Evolutionary conservation across 1,284 basidiomycete species (phyloP), one percentile per base, ranked within the genome.

Genomic region (Ganoderma sinense): DNA sequence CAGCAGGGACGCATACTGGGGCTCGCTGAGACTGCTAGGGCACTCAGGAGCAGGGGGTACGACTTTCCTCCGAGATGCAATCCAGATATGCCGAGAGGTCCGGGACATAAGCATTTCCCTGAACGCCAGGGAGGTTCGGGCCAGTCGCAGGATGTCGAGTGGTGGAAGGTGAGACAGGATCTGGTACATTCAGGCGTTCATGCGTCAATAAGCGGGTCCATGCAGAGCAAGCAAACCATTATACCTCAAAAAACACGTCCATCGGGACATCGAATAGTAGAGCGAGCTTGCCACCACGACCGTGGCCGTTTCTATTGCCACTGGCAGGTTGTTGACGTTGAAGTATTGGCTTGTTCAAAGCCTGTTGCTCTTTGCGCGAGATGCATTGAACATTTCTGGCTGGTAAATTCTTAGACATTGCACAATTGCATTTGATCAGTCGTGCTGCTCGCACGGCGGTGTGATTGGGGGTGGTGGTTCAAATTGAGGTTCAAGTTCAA

Each of bases 31-130:
- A n/a, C n/a, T 48, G 20, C 8, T 23, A 8, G 45, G 45, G 45
- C 45, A 23, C n/a, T 48, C 45, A 23, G 45, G 45, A 48, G 23
- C n/a, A 23, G 45, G 10, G 45, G n/a, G 45, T 11, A 48, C 45
- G 8, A 48, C n/a, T 20, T 23, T 48, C 20, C n/a, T 48, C n/a
- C 45, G n/a, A 4, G 45, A 48, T 8, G n/a, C 4, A 48, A 48
- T 48, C 45, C 45, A 48, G 45, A 48, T 48, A n/a, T 48, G 45
- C n/a, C 45, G 45, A n/a, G 45, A 48, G 45, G 45, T 48, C n/a
- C n/a, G 45, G 45, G 45, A 48, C 45, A 48, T 48, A 10, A 48
- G 45, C 45, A 48, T n/a, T n/a, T 48, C n/a, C 45, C 45, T 48
- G n/a, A 48, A 48, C n/a, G 45, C 45, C n/a, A 23, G n/a, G 6